phyloP scores from a whole-genome alignment of 1,284 basidiomycete species.

The Cryptococcus deneoformans region DNA sequence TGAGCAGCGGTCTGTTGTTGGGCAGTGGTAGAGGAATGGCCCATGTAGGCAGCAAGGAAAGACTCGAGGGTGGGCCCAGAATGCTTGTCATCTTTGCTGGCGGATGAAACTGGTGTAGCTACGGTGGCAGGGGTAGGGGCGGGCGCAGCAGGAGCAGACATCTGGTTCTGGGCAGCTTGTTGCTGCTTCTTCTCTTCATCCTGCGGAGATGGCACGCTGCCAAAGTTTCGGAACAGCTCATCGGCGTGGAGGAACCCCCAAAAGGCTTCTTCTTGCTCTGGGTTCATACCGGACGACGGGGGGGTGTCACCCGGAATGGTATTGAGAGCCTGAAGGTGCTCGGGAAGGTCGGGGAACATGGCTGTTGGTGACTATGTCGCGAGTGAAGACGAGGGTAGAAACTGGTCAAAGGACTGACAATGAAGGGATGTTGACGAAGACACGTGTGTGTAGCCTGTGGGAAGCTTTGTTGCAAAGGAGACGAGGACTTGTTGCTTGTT shows the following conservation, averaged over 20 bases:
- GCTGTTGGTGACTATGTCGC: background rate
- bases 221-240: constrained; percentile 43
- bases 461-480: too few species aligned
- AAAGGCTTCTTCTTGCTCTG: constrained; percentile 42
- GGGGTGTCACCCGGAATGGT: constrained; percentile 34
- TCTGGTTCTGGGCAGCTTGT: background rate
- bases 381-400: background rate
- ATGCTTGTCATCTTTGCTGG: constrained; percentile 3
- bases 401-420: background rate
- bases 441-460: too few species aligned
- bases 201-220: constrained; percentile 27
- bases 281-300: constrained; percentile 29
- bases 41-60: constrained; percentile 42
- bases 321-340: constrained; percentile 37
- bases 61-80: constrained; percentile 36
- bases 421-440: background rate
- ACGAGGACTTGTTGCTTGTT: too few species aligned
- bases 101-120: constrained; percentile 7
- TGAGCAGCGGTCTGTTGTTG: constrained; percentile 1
- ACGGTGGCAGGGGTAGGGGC: constrained; percentile 15
- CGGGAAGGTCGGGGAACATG: constrained; percentile 35
- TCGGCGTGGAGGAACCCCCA: constrained; percentile 46
- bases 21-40: constrained; percentile 16
- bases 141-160: background rate
- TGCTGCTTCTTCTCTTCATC: constrained; percentile 12